Conservation (phyloP, 805 yeast genomes). For the Wickerhamiella kurtzmanii region DNA sequence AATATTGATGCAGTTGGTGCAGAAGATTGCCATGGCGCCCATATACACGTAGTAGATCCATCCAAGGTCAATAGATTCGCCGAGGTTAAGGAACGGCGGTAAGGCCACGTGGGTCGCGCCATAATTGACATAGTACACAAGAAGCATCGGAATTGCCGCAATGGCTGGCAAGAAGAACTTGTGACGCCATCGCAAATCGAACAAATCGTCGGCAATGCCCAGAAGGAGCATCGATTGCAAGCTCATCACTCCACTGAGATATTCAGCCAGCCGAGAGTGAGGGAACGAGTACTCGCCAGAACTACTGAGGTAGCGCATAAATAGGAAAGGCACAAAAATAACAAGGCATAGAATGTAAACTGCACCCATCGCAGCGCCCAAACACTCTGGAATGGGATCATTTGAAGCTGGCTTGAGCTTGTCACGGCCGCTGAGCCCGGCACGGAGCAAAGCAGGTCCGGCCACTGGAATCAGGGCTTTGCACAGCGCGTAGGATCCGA, state of each 20-base stretch:
- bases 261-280: conserved; percentile 49
- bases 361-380: conserved; percentile 81
- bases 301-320: conserved; percentile 55
- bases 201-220: conserved; percentile 87
- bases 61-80: conserved; percentile 55
- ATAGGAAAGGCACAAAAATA: conserved; percentile 75
- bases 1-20: conserved; percentile 92
- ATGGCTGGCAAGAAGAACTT: conserved; percentile 91
- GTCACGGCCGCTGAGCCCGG: conserved; percentile 81
- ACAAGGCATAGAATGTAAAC: conserved; percentile 72
- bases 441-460: conserved; percentile 14
- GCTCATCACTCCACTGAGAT: conserved; percentile 70
- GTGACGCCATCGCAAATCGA: conserved; percentile 95
- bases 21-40: conserved; percentile 82
- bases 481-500: conserved; percentile 8
- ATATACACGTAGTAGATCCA: conserved; percentile 70
- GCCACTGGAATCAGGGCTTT: conserved; percentile 16
- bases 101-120: conserved; percentile 79
- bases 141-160: conserved; percentile 79
- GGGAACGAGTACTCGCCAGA: conserved; percentile 37
- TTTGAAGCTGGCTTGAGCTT: conserved; percentile 47
- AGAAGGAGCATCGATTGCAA: conserved; percentile 69
- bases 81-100: conserved; percentile 47
- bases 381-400: conserved; percentile 73
- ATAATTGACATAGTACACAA: conserved; percentile 87